Base-by-base conservation (phyloP, 495 filamentous ascomycete species). In the Lepraria neglecta region DNA sequence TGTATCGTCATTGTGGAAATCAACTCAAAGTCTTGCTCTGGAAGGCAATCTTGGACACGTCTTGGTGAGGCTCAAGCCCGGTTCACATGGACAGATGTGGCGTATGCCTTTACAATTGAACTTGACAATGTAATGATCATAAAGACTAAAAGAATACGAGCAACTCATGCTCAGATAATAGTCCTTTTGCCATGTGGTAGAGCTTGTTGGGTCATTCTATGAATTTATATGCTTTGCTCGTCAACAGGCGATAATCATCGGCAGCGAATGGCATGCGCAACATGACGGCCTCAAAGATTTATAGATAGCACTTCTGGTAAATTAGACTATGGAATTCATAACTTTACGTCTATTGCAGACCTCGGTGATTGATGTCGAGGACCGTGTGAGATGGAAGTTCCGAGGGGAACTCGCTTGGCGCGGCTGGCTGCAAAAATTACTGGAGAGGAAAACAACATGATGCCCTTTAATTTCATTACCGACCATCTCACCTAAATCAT, bases 401-500 rank as follows among this genome's bases (percentile, higher is more conserved):
- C 28, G n/a, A 54, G 51, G n/a, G 31, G 4, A 21, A 3, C 44
- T 46, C 51, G 51, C 51, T 54, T 54, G 31, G 28, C 10, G 31
- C 51, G 51, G 51, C n/a, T 54, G 31, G 51, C 17, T 35, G 19
- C 51, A 33, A 38, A 54, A 54, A 33, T 54, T 54, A 54, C 51
- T 54, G 51, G 51, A 54, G 51, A 35, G 51, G 51, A 54, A 54
- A 54, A 38, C 51, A 54, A n/a, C 30, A 38, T 24, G 30, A 35
- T 54, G n/a, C 51, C 51, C 51, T 54, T 54, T 33, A 54, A 54
- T 54, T 54, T 35, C 51, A 54, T 38, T 54, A 28, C 51, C 30
- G 51, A 54, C 51, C 50, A 54, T 54, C 51, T 46, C 21, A 54
- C 35, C 53, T 57, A 55, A 46, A 57, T 46, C 42, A 31, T 50